Conservation (phyloP, 805 yeast species). For the Cyberlindnera maritima region DNA sequence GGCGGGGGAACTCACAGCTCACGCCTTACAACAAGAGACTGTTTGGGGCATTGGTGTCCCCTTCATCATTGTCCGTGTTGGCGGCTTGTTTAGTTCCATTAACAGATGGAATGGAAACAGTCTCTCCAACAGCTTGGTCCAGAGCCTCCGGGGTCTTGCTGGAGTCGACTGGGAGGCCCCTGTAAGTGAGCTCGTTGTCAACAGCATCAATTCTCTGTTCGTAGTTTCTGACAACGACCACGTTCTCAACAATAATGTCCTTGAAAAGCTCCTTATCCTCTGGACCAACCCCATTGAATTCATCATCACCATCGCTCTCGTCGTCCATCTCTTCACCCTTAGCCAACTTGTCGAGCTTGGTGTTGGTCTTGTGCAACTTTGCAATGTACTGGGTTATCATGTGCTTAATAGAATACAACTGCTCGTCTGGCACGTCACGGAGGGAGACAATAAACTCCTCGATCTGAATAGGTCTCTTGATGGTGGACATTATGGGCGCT, state of each 20-base stretch:
- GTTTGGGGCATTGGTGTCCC: conserved; percentile 35
- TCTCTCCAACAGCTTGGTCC: background rate
- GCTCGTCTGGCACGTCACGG: conserved; percentile 49
- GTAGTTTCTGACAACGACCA: conserved; percentile 51
- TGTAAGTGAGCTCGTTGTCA: conserved; percentile 43
- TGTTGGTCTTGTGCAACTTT: conserved; percentile 52
- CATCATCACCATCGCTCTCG: conserved; percentile 26
- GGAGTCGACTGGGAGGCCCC: conserved; percentile 30
- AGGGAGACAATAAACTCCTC: conserved; percentile 51
- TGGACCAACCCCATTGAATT: conserved; percentile 28
- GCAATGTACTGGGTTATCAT: conserved; percentile 41
- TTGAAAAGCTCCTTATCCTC: conserved; percentile 49
- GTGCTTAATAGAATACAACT: conserved; percentile 32
- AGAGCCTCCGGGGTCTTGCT: background rate
- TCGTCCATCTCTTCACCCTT: conserved; percentile 30
- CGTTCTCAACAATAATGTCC: conserved; percentile 58
- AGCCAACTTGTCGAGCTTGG: conserved; percentile 42
- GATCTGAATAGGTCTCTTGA: conserved; percentile 37
- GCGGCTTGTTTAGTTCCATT: background rate
- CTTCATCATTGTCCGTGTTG: conserved; percentile 37
- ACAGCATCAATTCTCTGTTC: conserved; percentile 42
- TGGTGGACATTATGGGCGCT: conserved; percentile 31
- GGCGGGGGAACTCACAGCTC: background rate
- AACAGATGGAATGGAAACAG: background rate
- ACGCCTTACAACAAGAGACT: conserved; percentile 27